phyloP scores from a whole-genome alignment of 179 eudicot genomes.

The Beta corolliflora region DNA sequence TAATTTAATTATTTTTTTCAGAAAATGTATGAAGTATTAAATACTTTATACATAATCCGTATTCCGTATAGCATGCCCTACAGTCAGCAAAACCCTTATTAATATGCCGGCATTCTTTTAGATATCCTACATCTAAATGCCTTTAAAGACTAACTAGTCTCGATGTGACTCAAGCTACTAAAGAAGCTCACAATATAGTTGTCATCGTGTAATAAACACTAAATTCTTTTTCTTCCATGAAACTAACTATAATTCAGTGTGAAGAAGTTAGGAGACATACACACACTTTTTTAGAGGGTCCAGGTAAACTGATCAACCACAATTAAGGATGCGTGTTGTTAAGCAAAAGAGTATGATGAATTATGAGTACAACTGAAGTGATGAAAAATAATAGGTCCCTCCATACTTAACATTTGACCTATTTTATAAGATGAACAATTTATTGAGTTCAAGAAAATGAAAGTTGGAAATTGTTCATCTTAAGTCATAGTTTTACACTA shows the following conservation, averaged over 20 bases:
- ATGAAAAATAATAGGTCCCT: slow-evolving; percentile 6
- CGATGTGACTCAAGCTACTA: not conserved
- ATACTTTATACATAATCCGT: too few relatives aligned
- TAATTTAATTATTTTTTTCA: too few relatives aligned
- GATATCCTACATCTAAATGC: too few relatives aligned
- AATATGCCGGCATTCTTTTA: too few relatives aligned
- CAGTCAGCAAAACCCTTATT: too few relatives aligned
- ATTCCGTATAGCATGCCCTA: too few relatives aligned
- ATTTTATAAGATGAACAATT: not conserved
- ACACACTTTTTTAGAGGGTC: not conserved
- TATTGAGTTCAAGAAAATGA: slow-evolving; percentile 8
- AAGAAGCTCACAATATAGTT: slow-evolving; percentile 1
- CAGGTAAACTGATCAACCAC: not conserved
- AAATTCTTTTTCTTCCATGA: not conserved
- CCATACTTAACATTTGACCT: not conserved
- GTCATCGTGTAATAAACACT: not conserved
- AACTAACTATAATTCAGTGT: not conserved
- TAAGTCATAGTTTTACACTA: too few relatives aligned
- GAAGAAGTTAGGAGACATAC: slow-evolving; percentile 12
- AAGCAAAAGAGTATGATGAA: not conserved
- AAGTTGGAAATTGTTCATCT: too few relatives aligned
- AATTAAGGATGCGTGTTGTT: not conserved
- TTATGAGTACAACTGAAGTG: slow-evolving; percentile 25
- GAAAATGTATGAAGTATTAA: too few relatives aligned
- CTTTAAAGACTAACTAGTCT: not conserved